Evolutionary conservation across 2,329 filamentous ascomycete genomes (phyloP).

Genomic region (Cladosporium sp.): DNA sequence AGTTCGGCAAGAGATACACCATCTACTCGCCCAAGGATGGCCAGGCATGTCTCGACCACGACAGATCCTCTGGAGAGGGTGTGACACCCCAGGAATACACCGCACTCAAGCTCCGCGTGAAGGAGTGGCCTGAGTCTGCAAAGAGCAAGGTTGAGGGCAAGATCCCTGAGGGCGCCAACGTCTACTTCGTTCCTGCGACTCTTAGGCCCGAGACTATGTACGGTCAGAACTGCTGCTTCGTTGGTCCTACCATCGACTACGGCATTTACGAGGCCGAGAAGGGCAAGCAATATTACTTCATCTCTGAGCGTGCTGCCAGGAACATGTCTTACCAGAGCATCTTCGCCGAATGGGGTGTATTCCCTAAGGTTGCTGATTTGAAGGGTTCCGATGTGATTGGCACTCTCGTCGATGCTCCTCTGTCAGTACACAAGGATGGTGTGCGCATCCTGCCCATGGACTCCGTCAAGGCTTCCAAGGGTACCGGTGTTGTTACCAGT

Average conservation of each 20-base stretch:
- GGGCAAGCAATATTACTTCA: constrained; percentile 69
- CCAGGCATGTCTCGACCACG: constrained; percentile 84
- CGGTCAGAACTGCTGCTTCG: constrained; percentile 92
- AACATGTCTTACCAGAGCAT: constrained; percentile 96
- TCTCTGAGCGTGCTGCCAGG: constrained; percentile 76
- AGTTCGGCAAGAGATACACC: constrained; percentile 89
- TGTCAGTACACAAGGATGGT: constrained; percentile 77
- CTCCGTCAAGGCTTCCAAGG: constrained; percentile 84
- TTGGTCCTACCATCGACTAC: constrained; percentile 84
- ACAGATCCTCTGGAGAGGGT: constrained; percentile 75
- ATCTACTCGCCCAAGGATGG: constrained; percentile 89
- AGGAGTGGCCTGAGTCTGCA: constrained; percentile 80
- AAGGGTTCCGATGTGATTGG: constrained; percentile 77
- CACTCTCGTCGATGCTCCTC: constrained; percentile 81
- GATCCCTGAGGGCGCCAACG: constrained; percentile 70
- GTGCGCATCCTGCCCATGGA: constrained; percentile 95
- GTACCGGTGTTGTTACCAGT: constrained; percentile 92
- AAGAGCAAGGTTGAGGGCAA: constrained; percentile 69
- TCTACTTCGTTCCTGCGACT: constrained; percentile 89
- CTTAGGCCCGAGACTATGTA: constrained; percentile 98
- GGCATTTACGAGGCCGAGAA: constrained; percentile 71
- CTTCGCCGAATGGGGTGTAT: constrained; percentile 71
- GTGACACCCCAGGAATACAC: constrained; percentile 88
- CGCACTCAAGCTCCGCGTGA: constrained; percentile 82
- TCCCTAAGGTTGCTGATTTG: constrained; percentile 70